These are phyloP conservation scores for Carallia brachiata DNA, from an alignment of 345 rosid species.

Conservation along the genomic window DNA sequence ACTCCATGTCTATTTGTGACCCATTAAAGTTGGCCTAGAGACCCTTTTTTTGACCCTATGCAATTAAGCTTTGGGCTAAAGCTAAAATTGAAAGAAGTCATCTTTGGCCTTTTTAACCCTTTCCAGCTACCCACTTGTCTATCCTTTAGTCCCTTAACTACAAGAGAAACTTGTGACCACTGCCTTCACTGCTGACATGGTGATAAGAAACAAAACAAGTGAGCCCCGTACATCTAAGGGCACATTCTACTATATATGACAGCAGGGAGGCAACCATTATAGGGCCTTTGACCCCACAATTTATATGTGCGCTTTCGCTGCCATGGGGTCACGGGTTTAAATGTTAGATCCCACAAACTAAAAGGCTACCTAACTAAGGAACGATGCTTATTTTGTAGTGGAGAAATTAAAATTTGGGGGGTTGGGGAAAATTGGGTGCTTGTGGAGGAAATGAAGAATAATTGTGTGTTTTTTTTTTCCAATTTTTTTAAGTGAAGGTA, in stretches of 20 bases:
- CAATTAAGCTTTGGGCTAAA: not conserved
- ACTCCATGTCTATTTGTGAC: not conserved
- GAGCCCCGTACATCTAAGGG: constrained; percentile 8
- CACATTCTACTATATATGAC: constrained; percentile 35
- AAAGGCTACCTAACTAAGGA: no score
- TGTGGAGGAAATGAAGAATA: no score
- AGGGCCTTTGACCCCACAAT: constrained; percentile 12
- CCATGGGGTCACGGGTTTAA: not conserved
- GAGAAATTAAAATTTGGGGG: no score
- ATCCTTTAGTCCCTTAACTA: no score
- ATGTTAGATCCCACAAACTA: no score
- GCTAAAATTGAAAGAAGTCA: not conserved
- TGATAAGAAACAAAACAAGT: constrained; percentile 49
- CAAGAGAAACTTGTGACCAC: constrained; percentile 20
- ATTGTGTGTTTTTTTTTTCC: no score
- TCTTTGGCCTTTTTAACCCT: not conserved
- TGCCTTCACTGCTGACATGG: constrained; percentile 39
- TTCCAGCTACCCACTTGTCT: not conserved
- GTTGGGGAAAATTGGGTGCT: no score
- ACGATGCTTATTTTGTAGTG: no score
- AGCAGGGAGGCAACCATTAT: not conserved
- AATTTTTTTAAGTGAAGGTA: no score
- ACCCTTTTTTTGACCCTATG: not conserved
- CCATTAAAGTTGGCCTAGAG: not conserved
- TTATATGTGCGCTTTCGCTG: not conserved